These are phyloP conservation scores for Fistulifera pelliculosa DNA, from an alignment of 108 stramenopile genomes.

Conservation along the genomic window DNA sequence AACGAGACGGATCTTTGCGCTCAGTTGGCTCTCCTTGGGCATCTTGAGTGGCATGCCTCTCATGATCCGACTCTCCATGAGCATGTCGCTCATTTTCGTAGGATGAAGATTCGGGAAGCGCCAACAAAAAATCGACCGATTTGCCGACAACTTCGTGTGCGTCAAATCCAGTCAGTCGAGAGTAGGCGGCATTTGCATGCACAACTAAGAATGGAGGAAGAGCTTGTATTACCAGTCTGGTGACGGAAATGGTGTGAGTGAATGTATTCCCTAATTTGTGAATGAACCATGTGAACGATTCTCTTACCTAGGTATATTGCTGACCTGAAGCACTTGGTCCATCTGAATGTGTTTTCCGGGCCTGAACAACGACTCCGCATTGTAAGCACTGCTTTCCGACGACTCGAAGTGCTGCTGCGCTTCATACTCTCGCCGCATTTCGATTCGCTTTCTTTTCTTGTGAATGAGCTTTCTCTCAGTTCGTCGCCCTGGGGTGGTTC, in stretches of 20 bases:
- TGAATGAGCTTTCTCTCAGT: constrained; percentile 23
- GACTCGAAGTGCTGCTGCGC: constrained; percentile 58
- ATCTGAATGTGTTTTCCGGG: constrained; percentile 50
- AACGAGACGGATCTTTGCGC: neutral
- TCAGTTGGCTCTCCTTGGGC: neutral
- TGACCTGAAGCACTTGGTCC: constrained; percentile 56
- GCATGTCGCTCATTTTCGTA: neutral
- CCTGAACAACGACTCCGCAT: constrained; percentile 23
- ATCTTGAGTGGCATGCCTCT: neutral
- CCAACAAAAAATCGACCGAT: constrained; percentile 17
- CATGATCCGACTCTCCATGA: constrained; percentile 7
- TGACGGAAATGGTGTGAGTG: constrained; percentile 1
- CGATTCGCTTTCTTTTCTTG: constrained; percentile 68
- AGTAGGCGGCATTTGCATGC: constrained; percentile 63
- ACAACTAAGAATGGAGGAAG: constrained; percentile 47
- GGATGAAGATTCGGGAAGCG: neutral
- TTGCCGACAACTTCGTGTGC: constrained; percentile 49
- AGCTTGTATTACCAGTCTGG: constrained; percentile 43
- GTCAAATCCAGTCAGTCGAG: constrained; percentile 51
- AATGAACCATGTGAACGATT: neutral
- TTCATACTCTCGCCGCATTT: constrained; percentile 62
- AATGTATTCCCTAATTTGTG: neutral
- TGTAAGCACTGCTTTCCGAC: constrained; percentile 34
- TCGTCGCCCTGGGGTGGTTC: neutral
- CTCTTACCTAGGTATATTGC: constrained; percentile 50